Percentiles rank a stretch among this genome's conserved stretches.
phyloP scores from a whole-genome alignment of 2,329 filamentous ascomycete genomes.

The Neurospora sp. region DNA sequence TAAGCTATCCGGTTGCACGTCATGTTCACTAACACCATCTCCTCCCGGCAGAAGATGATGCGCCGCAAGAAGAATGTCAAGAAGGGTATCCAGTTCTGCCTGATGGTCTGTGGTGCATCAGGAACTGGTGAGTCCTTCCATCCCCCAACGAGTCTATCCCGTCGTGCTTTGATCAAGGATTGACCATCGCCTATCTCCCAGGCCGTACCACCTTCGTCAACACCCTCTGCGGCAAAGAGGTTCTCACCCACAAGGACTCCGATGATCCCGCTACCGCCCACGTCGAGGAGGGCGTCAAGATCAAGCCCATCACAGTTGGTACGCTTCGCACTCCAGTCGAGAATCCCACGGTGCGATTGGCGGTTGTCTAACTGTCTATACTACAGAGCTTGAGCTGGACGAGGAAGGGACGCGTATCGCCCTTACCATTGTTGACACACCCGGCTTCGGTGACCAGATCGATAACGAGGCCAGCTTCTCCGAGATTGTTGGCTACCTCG shows the following conservation, averaged over 20 bases:
- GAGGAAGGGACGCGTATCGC: constrained; percentile 98
- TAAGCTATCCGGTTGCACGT: neutral
- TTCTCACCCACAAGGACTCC: constrained; percentile 82
- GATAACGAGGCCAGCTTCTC: constrained; percentile 98
- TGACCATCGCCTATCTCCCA: constrained; percentile 26
- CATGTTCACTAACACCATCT: constrained; percentile 19
- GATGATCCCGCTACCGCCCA: constrained; percentile 85
- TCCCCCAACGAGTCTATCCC: constrained; percentile 4
- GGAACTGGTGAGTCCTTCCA: constrained; percentile 68
- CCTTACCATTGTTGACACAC: constrained; percentile 95
- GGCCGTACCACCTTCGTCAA: constrained; percentile 99
- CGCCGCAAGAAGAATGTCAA: constrained; percentile 99
- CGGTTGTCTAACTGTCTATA: constrained; percentile 15
- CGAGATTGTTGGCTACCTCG: constrained; percentile 96
- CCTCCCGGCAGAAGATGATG: constrained; percentile 69
- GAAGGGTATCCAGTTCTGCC: constrained; percentile 99
- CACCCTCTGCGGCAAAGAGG: constrained; percentile 92
- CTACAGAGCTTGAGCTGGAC: constrained; percentile 79
- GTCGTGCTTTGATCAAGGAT: constrained; percentile 10
- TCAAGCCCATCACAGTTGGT: constrained; percentile 98
- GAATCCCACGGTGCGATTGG: constrained; percentile 13
- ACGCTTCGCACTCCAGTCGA: constrained; percentile 27
- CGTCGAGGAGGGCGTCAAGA: constrained; percentile 92
- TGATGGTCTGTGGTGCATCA: constrained; percentile 99
- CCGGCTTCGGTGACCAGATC: constrained; percentile 96